A percentile compares a stretch with the other conserved stretches of the same genome.
These are phyloP conservation scores for Conoideocrella luteorostrata DNA, from an alignment of 2,329 filamentous ascomycete genomes.

Conservation along the genomic window DNA sequence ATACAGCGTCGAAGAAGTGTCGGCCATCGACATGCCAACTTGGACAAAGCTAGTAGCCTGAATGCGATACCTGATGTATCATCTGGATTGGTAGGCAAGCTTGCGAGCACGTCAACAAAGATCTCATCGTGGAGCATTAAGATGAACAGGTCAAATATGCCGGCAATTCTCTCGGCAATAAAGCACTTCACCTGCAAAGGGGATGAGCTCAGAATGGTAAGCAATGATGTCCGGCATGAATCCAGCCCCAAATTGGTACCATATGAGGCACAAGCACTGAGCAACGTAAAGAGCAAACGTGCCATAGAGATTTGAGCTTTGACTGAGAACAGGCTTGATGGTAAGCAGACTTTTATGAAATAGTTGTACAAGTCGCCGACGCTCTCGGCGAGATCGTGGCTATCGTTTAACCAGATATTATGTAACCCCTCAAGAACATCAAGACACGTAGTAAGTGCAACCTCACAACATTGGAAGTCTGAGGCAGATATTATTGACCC, in stretches of 20 bases:
- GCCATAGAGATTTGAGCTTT: constrained; percentile 62
- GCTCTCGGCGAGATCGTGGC: constrained; percentile 54
- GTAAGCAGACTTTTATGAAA: constrained; percentile 62
- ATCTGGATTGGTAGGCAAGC: constrained; percentile 65
- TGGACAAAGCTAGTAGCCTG: constrained; percentile 68
- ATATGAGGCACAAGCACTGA: constrained; percentile 62
- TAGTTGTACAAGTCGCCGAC: constrained; percentile 75
- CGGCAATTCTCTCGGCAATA: constrained; percentile 62
- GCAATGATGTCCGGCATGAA: constrained; percentile 61
- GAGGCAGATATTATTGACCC: constrained; percentile 48
- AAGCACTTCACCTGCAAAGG: constrained; percentile 68
- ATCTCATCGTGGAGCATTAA: constrained; percentile 77
- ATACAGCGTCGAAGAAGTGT: constrained; percentile 80
- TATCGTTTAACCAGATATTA: constrained; percentile 54
- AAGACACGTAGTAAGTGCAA: constrained; percentile 60
- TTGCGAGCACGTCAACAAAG: constrained; percentile 75
- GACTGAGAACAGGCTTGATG: constrained; percentile 63
- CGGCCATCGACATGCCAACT: constrained; percentile 75
- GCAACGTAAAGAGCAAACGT: constrained; percentile 61
- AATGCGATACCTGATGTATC: constrained; percentile 79
- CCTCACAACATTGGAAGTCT: constrained; percentile 67
- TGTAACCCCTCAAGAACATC: constrained; percentile 60
- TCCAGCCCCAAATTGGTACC: constrained; percentile 52
- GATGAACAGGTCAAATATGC: constrained; percentile 75
- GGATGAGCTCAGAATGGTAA: constrained; percentile 62